Conservation (phyloP, 495 filamentous ascomycete genomes). For the Astrocystis sublimbata region DNA sequence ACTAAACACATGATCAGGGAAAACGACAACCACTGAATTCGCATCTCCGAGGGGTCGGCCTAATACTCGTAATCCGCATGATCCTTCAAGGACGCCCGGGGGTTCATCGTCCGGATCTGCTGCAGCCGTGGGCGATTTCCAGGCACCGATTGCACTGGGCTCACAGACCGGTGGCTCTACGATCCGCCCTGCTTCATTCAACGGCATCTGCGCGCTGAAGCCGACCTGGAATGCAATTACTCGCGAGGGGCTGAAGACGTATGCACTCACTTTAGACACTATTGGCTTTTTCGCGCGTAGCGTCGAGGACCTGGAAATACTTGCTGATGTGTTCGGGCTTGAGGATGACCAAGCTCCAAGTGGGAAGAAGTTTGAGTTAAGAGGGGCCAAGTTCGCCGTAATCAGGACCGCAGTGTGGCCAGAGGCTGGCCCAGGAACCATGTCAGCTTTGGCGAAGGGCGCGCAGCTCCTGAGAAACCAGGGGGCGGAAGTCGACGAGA, state of each 20-base stretch:
- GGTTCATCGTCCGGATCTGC: constrained; percentile 57
- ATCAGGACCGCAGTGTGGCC: constrained; percentile 51
- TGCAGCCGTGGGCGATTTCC: constrained; percentile 53
- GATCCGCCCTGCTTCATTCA: constrained; percentile 57
- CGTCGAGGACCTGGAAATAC: constrained; percentile 51
- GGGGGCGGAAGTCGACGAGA: constrained; percentile 49
- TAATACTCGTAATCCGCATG: constrained; percentile 50
- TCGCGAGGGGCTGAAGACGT: constrained; percentile 53
- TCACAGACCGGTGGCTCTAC: constrained; percentile 54
- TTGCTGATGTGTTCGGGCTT: constrained; percentile 50
- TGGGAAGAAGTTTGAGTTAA: constrained; percentile 33
- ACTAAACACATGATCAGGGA: constrained; percentile 27
- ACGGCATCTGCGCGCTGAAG: constrained; percentile 57
- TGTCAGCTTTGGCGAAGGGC: constrained; percentile 43
- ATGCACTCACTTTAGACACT: constrained; percentile 54
- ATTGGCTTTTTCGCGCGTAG: constrained; percentile 52
- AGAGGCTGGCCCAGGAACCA: constrained; percentile 48
- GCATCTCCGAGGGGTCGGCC: constrained; percentile 40
- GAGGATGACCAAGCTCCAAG: constrained; percentile 45
- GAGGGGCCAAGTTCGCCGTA: constrained; percentile 49
- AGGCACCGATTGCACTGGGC: constrained; percentile 49
- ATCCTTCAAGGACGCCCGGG: constrained; percentile 49
- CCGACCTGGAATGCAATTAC: constrained; percentile 58
- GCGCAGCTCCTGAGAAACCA: constrained; percentile 39
- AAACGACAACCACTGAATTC: constrained; percentile 56